A percentile compares a stretch with the other conserved stretches of the same genome.
Conservation (phyloP, 2,329 filamentous ascomycete species). For the Colletotrichum agaves region DNA sequence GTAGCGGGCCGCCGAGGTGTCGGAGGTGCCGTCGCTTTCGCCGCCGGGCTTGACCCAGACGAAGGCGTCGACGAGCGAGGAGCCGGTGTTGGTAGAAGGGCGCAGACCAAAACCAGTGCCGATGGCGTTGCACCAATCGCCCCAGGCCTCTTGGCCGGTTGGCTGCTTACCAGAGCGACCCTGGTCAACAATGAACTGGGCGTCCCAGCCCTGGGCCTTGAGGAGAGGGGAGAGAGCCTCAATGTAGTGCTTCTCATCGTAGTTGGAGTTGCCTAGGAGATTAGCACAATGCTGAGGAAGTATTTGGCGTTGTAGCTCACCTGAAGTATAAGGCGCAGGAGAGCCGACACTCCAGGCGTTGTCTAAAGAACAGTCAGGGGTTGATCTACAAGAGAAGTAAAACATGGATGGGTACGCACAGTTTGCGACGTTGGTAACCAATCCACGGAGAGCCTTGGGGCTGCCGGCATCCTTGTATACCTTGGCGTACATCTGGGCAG, state of each 20-base stretch:
- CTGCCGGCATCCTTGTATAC: conserved; percentile 62
- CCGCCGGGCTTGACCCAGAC: conserved; percentile 78
- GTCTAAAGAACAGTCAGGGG: conserved; percentile 46
- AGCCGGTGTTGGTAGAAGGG: conserved; percentile 71
- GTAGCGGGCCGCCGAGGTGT: conserved; percentile 60
- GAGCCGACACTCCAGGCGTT: conserved; percentile 58
- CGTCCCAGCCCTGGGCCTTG: conserved; percentile 55
- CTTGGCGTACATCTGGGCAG: conserved; percentile 57
- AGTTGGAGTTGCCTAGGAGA: conserved; percentile 56
- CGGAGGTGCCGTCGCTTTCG: conserved; percentile 63
- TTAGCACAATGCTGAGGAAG: conserved; percentile 18
- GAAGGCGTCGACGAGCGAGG: conserved; percentile 70
- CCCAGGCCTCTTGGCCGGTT: conserved; percentile 70
- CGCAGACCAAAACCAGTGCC: conserved; percentile 73
- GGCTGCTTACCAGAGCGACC: conserved; percentile 63
- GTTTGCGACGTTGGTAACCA: conserved; percentile 69
- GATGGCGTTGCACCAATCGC: conserved; percentile 75
- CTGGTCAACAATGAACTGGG: conserved; percentile 61
- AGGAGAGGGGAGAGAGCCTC: conserved; percentile 74
- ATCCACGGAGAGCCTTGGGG: conserved; percentile 61
- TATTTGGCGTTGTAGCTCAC: conserved; percentile 31
- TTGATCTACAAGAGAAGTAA: neutral
- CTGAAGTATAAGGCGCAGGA: conserved; percentile 57
- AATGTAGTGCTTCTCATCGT: conserved; percentile 67
- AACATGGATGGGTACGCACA: neutral